Base-by-base conservation (phyloP, 2,329 filamentous ascomycete genomes). In the Xylaria sp. region DNA sequence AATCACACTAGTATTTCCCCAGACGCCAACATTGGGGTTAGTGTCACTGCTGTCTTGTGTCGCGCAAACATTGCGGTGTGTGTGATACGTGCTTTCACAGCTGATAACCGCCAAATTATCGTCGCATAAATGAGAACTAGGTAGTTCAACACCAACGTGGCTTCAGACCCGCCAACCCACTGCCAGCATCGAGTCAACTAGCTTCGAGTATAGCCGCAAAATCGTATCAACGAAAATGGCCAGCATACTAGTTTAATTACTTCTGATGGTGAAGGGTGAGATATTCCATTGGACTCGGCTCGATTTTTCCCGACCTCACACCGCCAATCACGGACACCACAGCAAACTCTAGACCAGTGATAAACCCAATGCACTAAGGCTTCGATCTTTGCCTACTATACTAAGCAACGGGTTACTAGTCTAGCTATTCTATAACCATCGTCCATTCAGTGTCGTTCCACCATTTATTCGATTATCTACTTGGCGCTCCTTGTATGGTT, bases 311-410 rank as follows among this genome's bases (percentile, higher is more conserved):
- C 49, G 22, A 44, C 17, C 54, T 60, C 53, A 65, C 67, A 69
- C 67, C 67, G 67, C 67, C 54, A 53, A 62, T 65, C 51, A 59
- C 57, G 47, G 58, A 39, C 42, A 31, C 39, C 62, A 57, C 49
- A 58, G 27, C 45, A 31, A 57, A 38, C 20, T 25, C 27, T 20
- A 62, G 20, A 39, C 44, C 27, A 36, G 31, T 42, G 59, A 58
- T 29, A 44, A 42, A 11, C 39, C 50, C 31, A 44, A 38, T 22
- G 20, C 42, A 59, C 49, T 50, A 55, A 25, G 27, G 51, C 13
- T 36, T 29, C 11, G n/a, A 36, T 36, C 39, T 58, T 44, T 57
- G 29, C 60, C 42, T 61, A 47, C 29, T 60, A 53, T 60, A 51
- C 27, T 44, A 60, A 47, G 31, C 63, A 33, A 47, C 17, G 29